Conservation (phyloP, 2,329 filamentous ascomycete species). For the Arthroderma uncinatum region DNA sequence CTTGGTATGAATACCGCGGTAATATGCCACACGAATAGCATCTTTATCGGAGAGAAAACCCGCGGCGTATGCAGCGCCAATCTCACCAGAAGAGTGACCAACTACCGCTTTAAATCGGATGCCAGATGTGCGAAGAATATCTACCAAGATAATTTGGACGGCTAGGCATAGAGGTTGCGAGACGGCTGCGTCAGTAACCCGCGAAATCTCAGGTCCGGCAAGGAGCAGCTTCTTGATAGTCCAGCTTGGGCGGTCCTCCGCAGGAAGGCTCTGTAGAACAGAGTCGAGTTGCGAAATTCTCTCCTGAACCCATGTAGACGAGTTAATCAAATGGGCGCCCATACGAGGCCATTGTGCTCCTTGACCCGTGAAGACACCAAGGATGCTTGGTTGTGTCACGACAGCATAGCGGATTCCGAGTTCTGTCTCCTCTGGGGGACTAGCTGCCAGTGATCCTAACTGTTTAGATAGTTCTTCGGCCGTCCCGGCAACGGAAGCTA, state of each 20-base stretch:
- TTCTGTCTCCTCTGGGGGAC: background rate
- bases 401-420: background rate
- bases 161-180: slow-evolving; percentile 24
- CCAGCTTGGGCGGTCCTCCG: background rate
- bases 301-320: too few relatives aligned
- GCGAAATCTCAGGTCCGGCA: background rate
- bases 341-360: slow-evolving; percentile 14
- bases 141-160: slow-evolving; percentile 23
- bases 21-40: slow-evolving; percentile 14
- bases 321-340: slow-evolving; percentile 8
- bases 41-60: slow-evolving; percentile 14
- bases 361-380: slow-evolving; percentile 15
- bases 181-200: slow-evolving; percentile 20
- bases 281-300: background rate
- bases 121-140: slow-evolving; percentile 20
- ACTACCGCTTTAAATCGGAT: slow-evolving; percentile 20
- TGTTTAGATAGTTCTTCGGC: background rate
- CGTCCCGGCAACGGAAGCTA: background rate
- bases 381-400: background rate
- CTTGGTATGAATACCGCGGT: slow-evolving; percentile 12
- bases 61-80: slow-evolving; percentile 25
- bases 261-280: background rate
- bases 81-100: slow-evolving; percentile 26
- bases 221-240: background rate
- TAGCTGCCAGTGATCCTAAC: background rate